A percentile compares a stretch with the other conserved stretches of the same genome.
phyloP scores from a whole-genome alignment of 257 asterid species.

The Nicotiana benthamiana region DNA sequence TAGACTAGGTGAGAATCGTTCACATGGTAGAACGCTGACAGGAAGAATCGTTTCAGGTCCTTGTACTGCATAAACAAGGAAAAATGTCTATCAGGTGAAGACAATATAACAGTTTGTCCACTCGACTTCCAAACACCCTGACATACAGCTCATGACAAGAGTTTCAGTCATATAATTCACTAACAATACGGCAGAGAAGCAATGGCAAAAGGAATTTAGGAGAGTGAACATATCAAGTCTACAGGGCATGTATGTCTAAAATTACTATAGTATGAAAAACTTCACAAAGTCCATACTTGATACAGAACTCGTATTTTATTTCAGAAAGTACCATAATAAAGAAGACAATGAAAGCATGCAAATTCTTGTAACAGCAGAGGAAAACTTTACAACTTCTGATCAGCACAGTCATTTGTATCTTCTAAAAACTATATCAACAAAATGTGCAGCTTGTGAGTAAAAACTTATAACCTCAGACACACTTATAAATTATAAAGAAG shows the following conservation, averaged over 20 bases:
- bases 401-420: too few species aligned
- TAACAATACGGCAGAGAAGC: not conserved
- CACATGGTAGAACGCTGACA: conserved; percentile 77
- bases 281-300: not conserved
- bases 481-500: too few species aligned
- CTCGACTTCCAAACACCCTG: not conserved
- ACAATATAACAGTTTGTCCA: not conserved
- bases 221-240: not conserved
- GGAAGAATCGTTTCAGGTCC: conserved; percentile 71
- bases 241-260: not conserved
- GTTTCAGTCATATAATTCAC: not conserved
- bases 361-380: too few species aligned
- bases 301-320: not conserved
- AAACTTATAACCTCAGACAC: too few species aligned
- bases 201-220: not conserved
- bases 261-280: not conserved
- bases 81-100: not conserved
- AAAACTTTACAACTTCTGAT: too few species aligned
- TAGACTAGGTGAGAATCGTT: conserved; percentile 77
- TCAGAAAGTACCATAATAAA: too few species aligned
- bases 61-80: conserved; percentile 49
- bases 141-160: not conserved
- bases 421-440: too few species aligned
- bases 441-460: too few species aligned
- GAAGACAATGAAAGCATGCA: too few species aligned